These are phyloP conservation scores for Inga laurina DNA, from an alignment of 306 rosid species.

Conservation along the genomic window DNA sequence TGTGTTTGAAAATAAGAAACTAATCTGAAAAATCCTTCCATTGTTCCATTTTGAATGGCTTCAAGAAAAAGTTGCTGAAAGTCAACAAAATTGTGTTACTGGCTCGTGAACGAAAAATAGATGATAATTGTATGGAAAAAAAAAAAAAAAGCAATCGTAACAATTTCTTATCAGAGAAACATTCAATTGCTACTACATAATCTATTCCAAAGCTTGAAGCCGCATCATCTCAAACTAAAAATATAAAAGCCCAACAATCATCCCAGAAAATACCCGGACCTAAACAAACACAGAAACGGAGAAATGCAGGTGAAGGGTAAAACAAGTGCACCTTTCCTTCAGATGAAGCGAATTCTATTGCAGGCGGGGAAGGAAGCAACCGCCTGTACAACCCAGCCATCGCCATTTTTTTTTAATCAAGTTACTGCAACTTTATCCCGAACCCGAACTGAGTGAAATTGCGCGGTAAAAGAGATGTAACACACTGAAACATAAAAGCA, in stretches of 20 bases:
- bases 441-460: background rate
- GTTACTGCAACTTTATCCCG: background rate
- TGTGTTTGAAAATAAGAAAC: constrained; percentile 89
- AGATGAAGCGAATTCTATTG: constrained; percentile 78
- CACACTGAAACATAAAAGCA: background rate
- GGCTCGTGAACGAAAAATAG: background rate
- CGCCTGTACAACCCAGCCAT: constrained; percentile 90
- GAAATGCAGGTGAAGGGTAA: background rate
- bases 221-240: background rate
- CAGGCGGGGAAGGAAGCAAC: constrained; percentile 84
- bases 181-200: background rate
- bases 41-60: constrained; percentile 74
- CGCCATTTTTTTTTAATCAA: constrained; percentile 53
- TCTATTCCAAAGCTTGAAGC: background rate
- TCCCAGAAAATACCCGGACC: background rate
- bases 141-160: background rate
- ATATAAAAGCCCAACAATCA: background rate
- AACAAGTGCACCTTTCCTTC: constrained; percentile 67
- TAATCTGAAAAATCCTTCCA: constrained; percentile 85
- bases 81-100: constrained; percentile 9
- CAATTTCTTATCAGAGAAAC: background rate
- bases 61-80: constrained; percentile 75
- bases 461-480: background rate
- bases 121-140: background rate
- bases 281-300: background rate